These are phyloP conservation scores for Lenwebbia sp. DNA, from an alignment of 345 rosid species.

Conservation along the genomic window DNA sequence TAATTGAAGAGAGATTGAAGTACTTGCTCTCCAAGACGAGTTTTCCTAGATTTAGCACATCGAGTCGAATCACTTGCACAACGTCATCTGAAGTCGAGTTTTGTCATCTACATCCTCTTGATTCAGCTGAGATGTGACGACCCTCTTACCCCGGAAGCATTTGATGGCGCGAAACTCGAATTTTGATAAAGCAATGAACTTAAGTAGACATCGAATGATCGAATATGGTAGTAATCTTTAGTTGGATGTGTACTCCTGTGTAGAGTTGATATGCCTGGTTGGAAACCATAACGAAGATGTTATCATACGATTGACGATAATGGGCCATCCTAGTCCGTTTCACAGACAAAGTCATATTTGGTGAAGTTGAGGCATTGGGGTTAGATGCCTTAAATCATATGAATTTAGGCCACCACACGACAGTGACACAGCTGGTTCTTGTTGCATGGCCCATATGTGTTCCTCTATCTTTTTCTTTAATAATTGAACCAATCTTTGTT, in stretches of 20 bases:
- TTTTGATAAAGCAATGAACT: not conserved
- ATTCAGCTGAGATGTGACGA: not conserved
- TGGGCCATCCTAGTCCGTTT: not conserved
- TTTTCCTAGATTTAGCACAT: not conserved
- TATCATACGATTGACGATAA: not conserved
- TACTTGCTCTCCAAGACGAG: not conserved
- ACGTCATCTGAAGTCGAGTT: not conserved
- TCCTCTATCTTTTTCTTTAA: not conserved
- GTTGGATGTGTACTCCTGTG: not conserved
- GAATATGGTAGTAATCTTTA: not conserved
- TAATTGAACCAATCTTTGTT: not conserved
- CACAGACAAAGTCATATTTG: not conserved
- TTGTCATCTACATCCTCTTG: not conserved
- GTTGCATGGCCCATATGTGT: not conserved
- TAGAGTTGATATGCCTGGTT: not conserved
- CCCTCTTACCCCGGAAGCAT: not conserved
- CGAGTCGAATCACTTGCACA: not conserved
- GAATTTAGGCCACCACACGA: not conserved
- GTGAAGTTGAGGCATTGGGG: not conserved
- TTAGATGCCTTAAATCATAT: not conserved
- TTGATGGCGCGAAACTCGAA: not conserved
- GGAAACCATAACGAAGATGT: not conserved
- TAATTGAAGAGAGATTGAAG: no score
- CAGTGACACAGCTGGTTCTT: not conserved
- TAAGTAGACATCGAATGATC: not conserved